These are phyloP conservation scores for Psilocybe tampanensis DNA, from an alignment of 768 basidiomycete genomes.

Conservation along the genomic window DNA sequence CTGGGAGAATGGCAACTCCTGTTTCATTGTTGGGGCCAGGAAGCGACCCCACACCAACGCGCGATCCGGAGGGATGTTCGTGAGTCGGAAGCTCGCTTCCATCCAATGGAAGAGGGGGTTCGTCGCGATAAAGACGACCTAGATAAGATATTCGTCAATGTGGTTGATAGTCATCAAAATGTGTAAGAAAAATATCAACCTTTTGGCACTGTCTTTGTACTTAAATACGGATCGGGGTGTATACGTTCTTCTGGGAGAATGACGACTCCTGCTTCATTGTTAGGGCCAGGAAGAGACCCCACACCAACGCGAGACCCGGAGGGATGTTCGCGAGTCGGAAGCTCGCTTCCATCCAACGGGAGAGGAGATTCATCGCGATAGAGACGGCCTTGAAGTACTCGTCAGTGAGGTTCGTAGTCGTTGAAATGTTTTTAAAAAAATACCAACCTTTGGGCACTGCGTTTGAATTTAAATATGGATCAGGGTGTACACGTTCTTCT, in stretches of 20 bases:
- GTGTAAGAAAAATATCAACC: too few species aligned
- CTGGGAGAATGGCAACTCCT: slow-evolving; percentile 48
- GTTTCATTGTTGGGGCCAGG: slow-evolving; percentile 46
- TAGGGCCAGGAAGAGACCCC: slow-evolving; percentile 51
- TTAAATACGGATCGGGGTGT: slow-evolving; percentile 7
- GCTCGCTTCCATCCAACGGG: background rate
- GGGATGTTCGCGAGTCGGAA: slow-evolving; percentile 28
- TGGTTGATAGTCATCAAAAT: too few species aligned
- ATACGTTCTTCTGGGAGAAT: slow-evolving; percentile 47
- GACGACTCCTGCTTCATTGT: slow-evolving; percentile 44
- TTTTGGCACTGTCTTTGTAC: too few species aligned
- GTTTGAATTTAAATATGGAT: background rate
- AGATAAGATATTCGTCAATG: too few species aligned
- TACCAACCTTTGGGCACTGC: background rate
- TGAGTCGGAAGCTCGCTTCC: slow-evolving; percentile 19
- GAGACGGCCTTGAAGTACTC: background rate
- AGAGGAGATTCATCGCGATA: background rate
- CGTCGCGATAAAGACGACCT: background rate
- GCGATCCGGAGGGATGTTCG: slow-evolving; percentile 31
- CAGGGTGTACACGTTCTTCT: background rate
- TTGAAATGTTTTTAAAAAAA: background rate
- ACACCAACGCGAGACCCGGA: slow-evolving; percentile 26
- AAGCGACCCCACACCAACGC: slow-evolving; percentile 38
- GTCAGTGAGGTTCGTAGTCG: background rate
- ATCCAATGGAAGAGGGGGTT: too few species aligned